Evolutionary conservation across 306 rosid species (phyloP), one percentile per base, ranked within the genome.

Genomic region (Cercis canadensis): DNA sequence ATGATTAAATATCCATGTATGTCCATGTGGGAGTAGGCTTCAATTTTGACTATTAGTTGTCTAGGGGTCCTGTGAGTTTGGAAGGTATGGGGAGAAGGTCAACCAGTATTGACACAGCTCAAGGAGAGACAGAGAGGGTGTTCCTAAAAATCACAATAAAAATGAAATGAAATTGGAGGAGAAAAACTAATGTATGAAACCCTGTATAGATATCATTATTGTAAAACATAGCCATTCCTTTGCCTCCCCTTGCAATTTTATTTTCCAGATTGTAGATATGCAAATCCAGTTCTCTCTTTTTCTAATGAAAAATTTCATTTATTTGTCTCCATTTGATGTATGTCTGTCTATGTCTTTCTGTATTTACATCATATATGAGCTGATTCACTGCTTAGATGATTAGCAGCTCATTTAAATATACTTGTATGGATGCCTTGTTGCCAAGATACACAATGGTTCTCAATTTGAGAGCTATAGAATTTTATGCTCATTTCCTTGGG

Each of bases 241-340:
- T n/a, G n/a, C n/a, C n/a, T n/a, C n/a, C n/a, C n/a, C n/a, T n/a
- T n/a, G n/a, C n/a, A n/a, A n/a, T n/a, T n/a, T n/a, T n/a, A n/a
- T 16, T 56, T 45, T 33, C 51, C 16, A 24, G 69, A 62, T 39
- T 29, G 59, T 59, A 68, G 3, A 47, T 12, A 31, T 53, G 67
- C 36, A 24, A 47, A 47, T 43, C 40, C 41, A 33, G 34, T 69
- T 55, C 58, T 56, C 31, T 56, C 24, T 34, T 18, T 77, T 62
- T 39, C 50, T 56, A 51, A 41, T 72, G 10, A 46, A 7, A 31
- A 5, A 36, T 43, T 15, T 17, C 15, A 10, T 34, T 24, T n/a
- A n/a, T 7, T 7, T 3, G 4, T 16, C 44, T 50, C 33, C 19
- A 9, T n/a, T n/a, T 32, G 34, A 37, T 73, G 31, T 37, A 41